Base-by-base conservation (phyloP, 139 green algal species). In the Prasinococcaceae sp. region DNA sequence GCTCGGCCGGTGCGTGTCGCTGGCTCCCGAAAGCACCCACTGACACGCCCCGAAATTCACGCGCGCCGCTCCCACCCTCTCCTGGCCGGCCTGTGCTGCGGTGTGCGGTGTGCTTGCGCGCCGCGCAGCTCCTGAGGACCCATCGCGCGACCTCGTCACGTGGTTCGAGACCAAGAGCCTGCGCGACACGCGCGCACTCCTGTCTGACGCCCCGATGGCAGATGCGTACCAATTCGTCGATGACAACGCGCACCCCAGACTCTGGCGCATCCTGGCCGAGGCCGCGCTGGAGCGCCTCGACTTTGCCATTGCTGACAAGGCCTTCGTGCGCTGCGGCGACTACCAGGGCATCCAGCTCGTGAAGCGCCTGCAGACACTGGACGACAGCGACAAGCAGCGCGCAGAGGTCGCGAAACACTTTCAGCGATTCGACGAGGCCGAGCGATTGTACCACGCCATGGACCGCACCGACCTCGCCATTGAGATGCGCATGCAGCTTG, bases 241-340 rank as follows among this genome's bases (percentile, higher is more conserved):
- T 30, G 53, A 59, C 33, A 80, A 80, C 49, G 40, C 55, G 14
- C 80, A 86, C 55, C 65, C 69, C 4, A 55, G 73, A n/a, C 63
- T 92, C 61, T 92, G 80, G 80, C 64, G 63, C 42, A 73, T 82
- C 40, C 66, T 88, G 38, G 82, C 79, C 24, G 79, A 92, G 63
- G 66, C 84, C 53, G 76, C 76, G 12, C 69, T 92, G 32, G 54
- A 78, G 39, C 43, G 39, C 3, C 61, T 80, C 24, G 69, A 89
- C 51, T 83, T 83, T 37, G 48, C 55, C 8, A 75, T 74, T n/a
- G 79, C 82, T 1, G 80, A 89, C 45, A 84, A 79, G 55, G 74
- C 66, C 1, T 90, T 83, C 53, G 75, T 85, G 50, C 74, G 63
- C 27, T 79, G 23, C 39, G 28, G 14, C 26, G 61, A 70, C 43